Base-by-base conservation (phyloP, 2,329 filamentous ascomycete genomes). In the Trematosphaeria pertusa region DNA sequence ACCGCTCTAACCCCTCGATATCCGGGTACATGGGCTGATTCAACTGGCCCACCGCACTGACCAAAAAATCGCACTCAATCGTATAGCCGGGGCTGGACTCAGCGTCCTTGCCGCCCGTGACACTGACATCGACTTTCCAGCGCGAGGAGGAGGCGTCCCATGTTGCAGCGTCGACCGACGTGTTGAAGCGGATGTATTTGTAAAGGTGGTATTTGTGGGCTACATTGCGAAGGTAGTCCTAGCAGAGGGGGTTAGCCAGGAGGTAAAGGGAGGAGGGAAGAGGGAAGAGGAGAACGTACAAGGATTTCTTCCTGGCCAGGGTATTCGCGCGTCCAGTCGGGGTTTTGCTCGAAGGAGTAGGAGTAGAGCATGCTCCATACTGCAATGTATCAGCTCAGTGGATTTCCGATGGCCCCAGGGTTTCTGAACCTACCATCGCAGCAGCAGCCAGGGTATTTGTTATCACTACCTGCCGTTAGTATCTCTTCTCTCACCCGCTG, bases 241-340 rank as follows among this genome's bases (percentile, higher is more conserved):
- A n/a, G n/a, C n/a, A n/a, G n/a, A n/a, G n/a, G n/a, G n/a, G n/a
- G n/a, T n/a, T 70, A 69, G 67, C 78, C 19, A n/a, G 8, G 32
- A 6, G 35, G 32, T 7, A 36, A 30, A 32, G 15, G 47, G 17
- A 39, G 36, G 19, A 47, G 12, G 22, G 10, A 42, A 21, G 3
- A 12, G 24, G 9, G 34, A 21, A 28, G 37, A 7, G 5, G 11
- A 12, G 8, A n/a, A 42, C 61, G 50, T 56, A 78, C 73, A 24
- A 82, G 71, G 15, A 86, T 82, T 59, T 86, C 83, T 59, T 84
- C 80, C 55, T 86, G 82, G 0, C 80, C 79, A 0, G 83, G 79
- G 56, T 83, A 85, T 43, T 82, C 75, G 14, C 80, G 70, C 1
- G 78, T 78, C 82, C 83, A 84, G 52, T 79, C 73, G 2, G 80